These are phyloP conservation scores for Phytomonas serpens DNA, from an alignment of 208 protist species.

Conservation along the genomic window DNA sequence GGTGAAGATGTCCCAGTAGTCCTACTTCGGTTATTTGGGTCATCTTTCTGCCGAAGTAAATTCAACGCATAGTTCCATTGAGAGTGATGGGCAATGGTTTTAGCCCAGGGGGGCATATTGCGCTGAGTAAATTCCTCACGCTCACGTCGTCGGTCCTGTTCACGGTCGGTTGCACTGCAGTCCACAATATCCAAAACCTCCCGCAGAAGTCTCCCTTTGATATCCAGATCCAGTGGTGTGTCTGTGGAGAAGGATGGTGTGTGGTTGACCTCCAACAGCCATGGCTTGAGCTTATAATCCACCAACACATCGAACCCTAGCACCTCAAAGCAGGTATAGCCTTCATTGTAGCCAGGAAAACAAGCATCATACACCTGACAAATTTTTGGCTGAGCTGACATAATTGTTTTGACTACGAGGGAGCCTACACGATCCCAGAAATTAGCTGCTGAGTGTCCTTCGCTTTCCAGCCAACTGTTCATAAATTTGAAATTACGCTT, in stretches of 20 bases:
- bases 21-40: neutral
- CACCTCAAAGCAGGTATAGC: constrained; percentile 94
- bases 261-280: constrained; percentile 97
- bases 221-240: constrained; percentile 87
- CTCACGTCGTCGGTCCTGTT: constrained; percentile 50
- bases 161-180: constrained; percentile 59
- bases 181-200: constrained; percentile 88
- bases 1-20: neutral
- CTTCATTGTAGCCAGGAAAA: constrained; percentile 86
- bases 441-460: constrained; percentile 36
- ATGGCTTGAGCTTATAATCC: constrained; percentile 88
- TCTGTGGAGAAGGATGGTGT: constrained; percentile 92
- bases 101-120: constrained; percentile 59
- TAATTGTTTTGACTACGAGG: constrained; percentile 89
- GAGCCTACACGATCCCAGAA: constrained; percentile 77
- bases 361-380: constrained; percentile 86
- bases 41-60: neutral
- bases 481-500: constrained; percentile 92
- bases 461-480: constrained; percentile 65
- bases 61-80: neutral
- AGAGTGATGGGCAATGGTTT: neutral
- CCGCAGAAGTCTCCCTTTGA: constrained; percentile 86
- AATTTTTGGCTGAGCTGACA: constrained; percentile 89
- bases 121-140: constrained; percentile 68
- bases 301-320: constrained; percentile 96